Percentiles rank a stretch among this genome's conserved stretches.
Evolutionary conservation across 2,329 filamentous ascomycete species (phyloP).

Genomic region (Fusarium sp.): DNA sequence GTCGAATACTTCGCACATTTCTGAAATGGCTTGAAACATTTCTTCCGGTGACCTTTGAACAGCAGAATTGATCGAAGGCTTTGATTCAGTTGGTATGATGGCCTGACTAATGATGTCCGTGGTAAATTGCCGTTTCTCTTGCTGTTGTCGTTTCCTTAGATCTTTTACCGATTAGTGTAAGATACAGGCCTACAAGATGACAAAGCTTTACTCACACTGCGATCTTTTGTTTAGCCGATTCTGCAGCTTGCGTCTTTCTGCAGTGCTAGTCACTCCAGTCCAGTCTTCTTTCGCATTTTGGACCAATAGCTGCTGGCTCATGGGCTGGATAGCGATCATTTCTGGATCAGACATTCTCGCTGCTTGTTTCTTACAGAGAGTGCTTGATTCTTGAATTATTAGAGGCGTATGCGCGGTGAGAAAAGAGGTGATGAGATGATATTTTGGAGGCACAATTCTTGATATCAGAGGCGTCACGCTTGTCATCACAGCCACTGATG

Average conservation of each 20-base stretch:
- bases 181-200: rapidly evolving
- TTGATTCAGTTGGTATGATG: neutral
- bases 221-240: conserved; percentile 29
- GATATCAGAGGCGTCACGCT: neutral
- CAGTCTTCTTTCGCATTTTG: conserved; percentile 22
- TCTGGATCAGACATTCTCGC: conserved; percentile 2
- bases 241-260: conserved; percentile 25
- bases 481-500: neutral
- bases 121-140: neutral
- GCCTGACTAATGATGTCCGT: neutral
- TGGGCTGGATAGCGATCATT: conserved; percentile 18
- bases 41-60: rapidly evolving
- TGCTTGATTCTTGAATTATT: rapidly evolving
- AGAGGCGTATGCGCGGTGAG: rapidly evolving
- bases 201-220: neutral
- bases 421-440: neutral
- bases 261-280: conserved; percentile 18
- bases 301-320: conserved; percentile 13
- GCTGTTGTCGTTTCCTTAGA: conserved; percentile 6
- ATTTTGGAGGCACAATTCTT: neutral
- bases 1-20: conserved; percentile 13
- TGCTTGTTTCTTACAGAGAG: rapidly evolving
- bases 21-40: conserved; percentile 2
- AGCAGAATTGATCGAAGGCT: neutral
- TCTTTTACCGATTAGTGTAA: neutral